These are phyloP conservation scores for Tylopilus vinaceipallidus DNA, from an alignment of 768 basidiomycete species.

Conservation along the genomic window DNA sequence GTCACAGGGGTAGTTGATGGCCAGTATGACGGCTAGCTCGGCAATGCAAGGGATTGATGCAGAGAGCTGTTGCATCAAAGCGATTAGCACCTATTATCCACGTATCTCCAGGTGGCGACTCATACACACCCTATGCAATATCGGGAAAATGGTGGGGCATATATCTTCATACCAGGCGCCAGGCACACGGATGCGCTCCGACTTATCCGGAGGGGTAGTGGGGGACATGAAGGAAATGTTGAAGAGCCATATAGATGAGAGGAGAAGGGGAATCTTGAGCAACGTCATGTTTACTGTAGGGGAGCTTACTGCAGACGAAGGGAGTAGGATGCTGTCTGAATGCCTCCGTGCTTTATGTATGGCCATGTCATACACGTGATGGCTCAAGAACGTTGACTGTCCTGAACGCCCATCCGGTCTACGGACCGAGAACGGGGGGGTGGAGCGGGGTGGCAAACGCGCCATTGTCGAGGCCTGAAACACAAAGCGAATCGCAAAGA, in stretches of 20 bases:
- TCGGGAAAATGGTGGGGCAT: constrained; percentile 21
- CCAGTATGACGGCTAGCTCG: constrained; percentile 23
- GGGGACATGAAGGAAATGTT: constrained; percentile 27
- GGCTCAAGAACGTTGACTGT: no score
- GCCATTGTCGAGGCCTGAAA: no score
- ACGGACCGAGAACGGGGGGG: no score
- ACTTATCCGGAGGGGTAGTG: constrained; percentile 15
- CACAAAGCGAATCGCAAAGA: no score
- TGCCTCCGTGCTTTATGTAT: no score
- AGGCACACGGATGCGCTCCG: constrained; percentile 19
- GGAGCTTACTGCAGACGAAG: no score
- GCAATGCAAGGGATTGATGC: constrained; percentile 31
- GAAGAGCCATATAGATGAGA: constrained; percentile 28
- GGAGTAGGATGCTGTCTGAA: no score
- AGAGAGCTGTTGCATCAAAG: constrained; percentile 15
- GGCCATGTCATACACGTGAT: no score
- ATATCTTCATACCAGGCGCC: constrained; percentile 24
- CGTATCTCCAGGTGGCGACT: neutral
- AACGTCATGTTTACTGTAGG: constrained; percentile 15
- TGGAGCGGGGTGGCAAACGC: no score
- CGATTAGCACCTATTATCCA: constrained; percentile 1
- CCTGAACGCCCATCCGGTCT: no score
- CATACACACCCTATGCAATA: constrained; percentile 26
- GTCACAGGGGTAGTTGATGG: constrained; percentile 13
- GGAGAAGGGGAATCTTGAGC: constrained; percentile 21